These are phyloP conservation scores for Ustilago shanxiensis DNA, from an alignment of 1,284 basidiomycete species.

Conservation along the genomic window DNA sequence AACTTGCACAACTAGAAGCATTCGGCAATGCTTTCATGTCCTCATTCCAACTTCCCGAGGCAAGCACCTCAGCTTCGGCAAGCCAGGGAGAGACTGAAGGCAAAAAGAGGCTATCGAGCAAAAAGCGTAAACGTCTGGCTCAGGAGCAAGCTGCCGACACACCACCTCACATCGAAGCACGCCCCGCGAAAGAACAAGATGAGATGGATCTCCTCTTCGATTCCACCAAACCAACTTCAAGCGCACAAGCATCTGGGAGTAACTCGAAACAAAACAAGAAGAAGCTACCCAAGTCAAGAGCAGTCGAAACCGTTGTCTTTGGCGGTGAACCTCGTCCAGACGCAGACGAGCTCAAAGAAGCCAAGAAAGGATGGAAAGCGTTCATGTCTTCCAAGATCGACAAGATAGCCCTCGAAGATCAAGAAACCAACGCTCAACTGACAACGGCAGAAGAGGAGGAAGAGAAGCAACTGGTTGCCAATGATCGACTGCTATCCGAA, in stretches of 20 bases:
- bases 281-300: constrained; percentile 26
- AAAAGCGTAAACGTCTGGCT: constrained; percentile 40
- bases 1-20: constrained; percentile 45
- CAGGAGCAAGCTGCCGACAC: constrained; percentile 15
- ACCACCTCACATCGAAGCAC: not conserved
- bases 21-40: constrained; percentile 48
- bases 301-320: constrained; percentile 45
- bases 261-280: constrained; percentile 21
- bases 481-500: constrained; percentile 64
- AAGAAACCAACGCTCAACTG: constrained; percentile 10
- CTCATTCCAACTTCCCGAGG: constrained; percentile 29
- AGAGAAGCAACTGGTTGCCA: constrained; percentile 61
- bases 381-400: constrained; percentile 58
- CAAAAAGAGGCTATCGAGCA: constrained; percentile 31
- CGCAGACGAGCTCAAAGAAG: constrained; percentile 28
- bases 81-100: not conserved
- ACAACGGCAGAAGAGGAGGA: constrained; percentile 52
- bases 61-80: constrained; percentile 1
- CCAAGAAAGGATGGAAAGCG: constrained; percentile 52
- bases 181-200: constrained; percentile 20
- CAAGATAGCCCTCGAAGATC: constrained; percentile 40
- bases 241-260: not conserved
- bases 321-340: constrained; percentile 32
- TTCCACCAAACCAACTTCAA: constrained; percentile 5
- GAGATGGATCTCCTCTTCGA: constrained; percentile 42